Evolutionary conservation across 163 green algal genomes (phyloP).

Genomic region (Prototheca stagnorum): DNA sequence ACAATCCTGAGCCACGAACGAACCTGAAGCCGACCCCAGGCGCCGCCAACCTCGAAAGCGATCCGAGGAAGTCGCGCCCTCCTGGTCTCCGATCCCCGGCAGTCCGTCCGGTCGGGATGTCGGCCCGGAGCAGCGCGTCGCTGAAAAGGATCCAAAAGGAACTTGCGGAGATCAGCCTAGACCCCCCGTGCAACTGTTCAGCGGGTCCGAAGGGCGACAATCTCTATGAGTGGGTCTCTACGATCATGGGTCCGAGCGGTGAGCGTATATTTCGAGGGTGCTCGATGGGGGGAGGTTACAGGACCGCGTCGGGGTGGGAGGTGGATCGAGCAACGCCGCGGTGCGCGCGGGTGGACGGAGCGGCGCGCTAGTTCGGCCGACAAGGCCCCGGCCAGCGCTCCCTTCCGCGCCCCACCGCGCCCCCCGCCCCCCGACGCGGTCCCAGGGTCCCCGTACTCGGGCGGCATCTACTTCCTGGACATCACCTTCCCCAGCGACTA

Average conservation of each 20-base stretch:
- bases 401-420: too few species aligned
- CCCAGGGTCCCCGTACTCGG: constrained; percentile 76
- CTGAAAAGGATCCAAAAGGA: constrained; percentile 94
- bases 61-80: background rate
- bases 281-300: background rate
- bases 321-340: too few species aligned
- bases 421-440: too few species aligned
- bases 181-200: constrained; percentile 81
- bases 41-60: background rate
- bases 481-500: constrained; percentile 93
- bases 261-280: background rate
- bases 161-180: constrained; percentile 81
- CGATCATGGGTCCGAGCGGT: constrained; percentile 77
- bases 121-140: constrained; percentile 10
- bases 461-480: constrained; percentile 92
- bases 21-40: too few species aligned
- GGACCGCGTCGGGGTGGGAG: background rate
- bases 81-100: background rate
- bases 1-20: too few species aligned
- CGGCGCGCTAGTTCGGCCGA: too few species aligned
- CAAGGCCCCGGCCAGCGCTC: too few species aligned
- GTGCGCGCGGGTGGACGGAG: too few species aligned
- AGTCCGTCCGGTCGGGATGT: constrained; percentile 3
- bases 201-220: constrained; percentile 94
- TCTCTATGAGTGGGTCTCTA: constrained; percentile 93